A percentile compares a stretch with the other conserved stretches of the same genome.
phyloP scores from a whole-genome alignment of 2,329 filamentous ascomycete genomes.

The Rhynchosporium graminicola region DNA sequence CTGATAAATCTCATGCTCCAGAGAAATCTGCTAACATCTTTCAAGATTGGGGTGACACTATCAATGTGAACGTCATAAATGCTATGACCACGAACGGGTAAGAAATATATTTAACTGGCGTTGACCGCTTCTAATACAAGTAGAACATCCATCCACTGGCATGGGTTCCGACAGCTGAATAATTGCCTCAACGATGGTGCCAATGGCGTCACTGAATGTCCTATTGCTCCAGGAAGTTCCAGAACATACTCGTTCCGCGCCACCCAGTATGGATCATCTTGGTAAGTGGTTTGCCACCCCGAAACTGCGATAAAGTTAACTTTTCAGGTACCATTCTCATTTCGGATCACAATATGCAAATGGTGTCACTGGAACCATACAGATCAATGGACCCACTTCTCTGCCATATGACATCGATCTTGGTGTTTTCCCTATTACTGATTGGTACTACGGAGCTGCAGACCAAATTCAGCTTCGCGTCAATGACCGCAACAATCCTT shows the following conservation, averaged over 20 bases:
- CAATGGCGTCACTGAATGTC: constrained; percentile 60
- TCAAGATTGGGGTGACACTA: constrained; percentile 40
- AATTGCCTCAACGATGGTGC: constrained; percentile 47
- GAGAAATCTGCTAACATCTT: not conserved
- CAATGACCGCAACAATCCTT: constrained; percentile 4
- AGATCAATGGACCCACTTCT: constrained; percentile 60
- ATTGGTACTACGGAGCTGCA: constrained; percentile 25
- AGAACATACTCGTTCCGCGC: constrained; percentile 31
- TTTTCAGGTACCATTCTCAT: constrained; percentile 55
- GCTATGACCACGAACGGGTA: constrained; percentile 51
- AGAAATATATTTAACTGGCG: constrained; percentile 38
- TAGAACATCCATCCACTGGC: constrained; percentile 46
- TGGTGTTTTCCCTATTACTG: constrained; percentile 44
- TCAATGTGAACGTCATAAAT: constrained; percentile 68
- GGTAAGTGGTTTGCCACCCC: constrained; percentile 37
- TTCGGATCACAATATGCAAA: constrained; percentile 48
- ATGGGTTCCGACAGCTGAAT: constrained; percentile 50
- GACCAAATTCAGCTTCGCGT: constrained; percentile 22
- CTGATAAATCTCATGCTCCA: not conserved
- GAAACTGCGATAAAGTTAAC: not conserved
- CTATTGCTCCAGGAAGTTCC: constrained; percentile 52
- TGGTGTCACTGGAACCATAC: constrained; percentile 58
- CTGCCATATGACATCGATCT: constrained; percentile 62
- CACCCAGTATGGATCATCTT: constrained; percentile 49
- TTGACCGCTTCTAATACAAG: constrained; percentile 8